Conservation (phyloP, 495 filamentous ascomycete genomes). For the Talaromyces thailandensis region DNA sequence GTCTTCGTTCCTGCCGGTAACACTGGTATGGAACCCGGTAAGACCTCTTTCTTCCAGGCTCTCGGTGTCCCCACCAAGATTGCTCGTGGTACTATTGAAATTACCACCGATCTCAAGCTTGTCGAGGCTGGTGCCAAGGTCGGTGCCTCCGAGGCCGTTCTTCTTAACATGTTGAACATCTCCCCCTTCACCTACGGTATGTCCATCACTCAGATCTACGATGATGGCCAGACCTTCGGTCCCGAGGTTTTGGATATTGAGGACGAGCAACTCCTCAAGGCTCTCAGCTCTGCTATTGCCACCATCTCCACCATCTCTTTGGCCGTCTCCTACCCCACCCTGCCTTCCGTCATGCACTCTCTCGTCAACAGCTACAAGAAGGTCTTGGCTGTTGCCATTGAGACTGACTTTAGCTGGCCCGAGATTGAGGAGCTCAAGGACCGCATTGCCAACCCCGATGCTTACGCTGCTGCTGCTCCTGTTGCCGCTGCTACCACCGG, state of each 20-base stretch:
- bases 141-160: slow-evolving; percentile 94
- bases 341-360: slow-evolving; percentile 94
- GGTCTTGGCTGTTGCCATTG: slow-evolving; percentile 78
- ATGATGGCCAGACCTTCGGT: slow-evolving; percentile 85
- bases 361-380: slow-evolving; percentile 98
- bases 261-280: slow-evolving; percentile 80
- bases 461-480: slow-evolving; percentile 76
- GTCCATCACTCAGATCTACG: slow-evolving; percentile 91
- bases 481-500: slow-evolving; percentile 44
- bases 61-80: slow-evolving; percentile 99
- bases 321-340: slow-evolving; percentile 85
- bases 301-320: slow-evolving; percentile 88
- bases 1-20: slow-evolving; percentile 92
- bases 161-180: slow-evolving; percentile 99
- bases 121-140: slow-evolving; percentile 89
- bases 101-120: slow-evolving; percentile 95
- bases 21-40: slow-evolving; percentile 99
- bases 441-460: slow-evolving; percentile 95
- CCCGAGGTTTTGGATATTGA: slow-evolving; percentile 81
- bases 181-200: slow-evolving; percentile 99
- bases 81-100: slow-evolving; percentile 99
- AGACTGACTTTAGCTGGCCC: slow-evolving; percentile 89
- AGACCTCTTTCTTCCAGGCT: slow-evolving; percentile 99
- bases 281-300: slow-evolving; percentile 71
- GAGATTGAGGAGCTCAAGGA: slow-evolving; percentile 97